Percentiles rank a stretch among this genome's conserved stretches.
Evolutionary conservation across 2,329 filamentous ascomycete species (phyloP).

Genomic region (Dichotomopilus funicola): DNA sequence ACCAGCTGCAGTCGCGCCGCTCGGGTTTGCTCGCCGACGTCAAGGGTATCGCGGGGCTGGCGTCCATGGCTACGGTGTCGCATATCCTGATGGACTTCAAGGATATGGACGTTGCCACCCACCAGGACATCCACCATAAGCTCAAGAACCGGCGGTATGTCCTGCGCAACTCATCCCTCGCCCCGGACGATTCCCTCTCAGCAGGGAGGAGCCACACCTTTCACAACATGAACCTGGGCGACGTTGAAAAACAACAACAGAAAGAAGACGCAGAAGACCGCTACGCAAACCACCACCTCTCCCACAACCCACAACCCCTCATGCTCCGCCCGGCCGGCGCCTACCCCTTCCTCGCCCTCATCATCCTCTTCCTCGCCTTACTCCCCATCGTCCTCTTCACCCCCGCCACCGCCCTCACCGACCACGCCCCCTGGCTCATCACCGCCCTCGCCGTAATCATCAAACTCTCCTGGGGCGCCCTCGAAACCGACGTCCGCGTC

Average conservation of each 20-base stretch:
- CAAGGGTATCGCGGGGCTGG: slow-evolving; percentile 65
- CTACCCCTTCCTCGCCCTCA: slow-evolving; percentile 52
- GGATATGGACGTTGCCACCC: slow-evolving; percentile 60
- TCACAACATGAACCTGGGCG: slow-evolving; percentile 33
- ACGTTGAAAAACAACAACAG: slow-evolving; percentile 30
- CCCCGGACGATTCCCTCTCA: slow-evolving; percentile 50
- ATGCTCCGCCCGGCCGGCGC: slow-evolving; percentile 58
- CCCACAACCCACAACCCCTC: slow-evolving; percentile 59
- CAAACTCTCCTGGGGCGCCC: slow-evolving; percentile 61
- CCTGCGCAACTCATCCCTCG: slow-evolving; percentile 63
- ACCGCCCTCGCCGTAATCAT: slow-evolving; percentile 60
- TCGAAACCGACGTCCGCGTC: slow-evolving; percentile 65
- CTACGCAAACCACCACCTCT: slow-evolving; percentile 44
- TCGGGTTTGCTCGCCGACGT: slow-evolving; percentile 63
- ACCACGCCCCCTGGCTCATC: slow-evolving; percentile 58
- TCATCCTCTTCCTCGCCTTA: slow-evolving; percentile 42
- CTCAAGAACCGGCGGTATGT: slow-evolving; percentile 62
- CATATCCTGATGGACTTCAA: slow-evolving; percentile 71
- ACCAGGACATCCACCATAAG: slow-evolving; percentile 60
- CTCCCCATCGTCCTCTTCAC: slow-evolving; percentile 43
- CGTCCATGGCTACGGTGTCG: slow-evolving; percentile 66
- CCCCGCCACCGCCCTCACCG: slow-evolving; percentile 45
- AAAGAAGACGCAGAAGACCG: slow-evolving; percentile 34
- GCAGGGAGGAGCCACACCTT: slow-evolving; percentile 25
- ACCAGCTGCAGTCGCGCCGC: slow-evolving; percentile 53